Evolutionary conservation across 768 basidiomycete species (phyloP), one percentile per base, ranked within the genome.

Genomic region (Xerocomellus chrysenteron): DNA sequence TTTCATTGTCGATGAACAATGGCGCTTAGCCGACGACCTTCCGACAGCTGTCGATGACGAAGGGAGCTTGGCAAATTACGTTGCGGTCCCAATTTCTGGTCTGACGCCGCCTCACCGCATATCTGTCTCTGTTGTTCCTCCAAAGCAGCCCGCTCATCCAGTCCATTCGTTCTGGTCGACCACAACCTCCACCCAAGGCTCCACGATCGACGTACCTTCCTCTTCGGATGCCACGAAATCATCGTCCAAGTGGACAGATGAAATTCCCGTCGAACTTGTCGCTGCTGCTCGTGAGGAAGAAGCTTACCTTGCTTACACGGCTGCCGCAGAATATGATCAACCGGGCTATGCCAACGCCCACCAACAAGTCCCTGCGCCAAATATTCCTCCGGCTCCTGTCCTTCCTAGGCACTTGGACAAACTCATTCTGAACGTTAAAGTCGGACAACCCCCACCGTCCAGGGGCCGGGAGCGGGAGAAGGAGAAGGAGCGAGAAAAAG

Each of bases 321-420:
- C 70, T 33, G 66, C 67, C 4, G 52, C 66, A 39, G 68, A 69
- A 43, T 74, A 71, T 36, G 72, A 76, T 47, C 72, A 75, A 21
- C 61, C 65, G 14, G 62, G 68, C 2, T 65, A 70, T 48, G 49
- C 60, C 77, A 81, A 63, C 72, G 78, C 57, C 35, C 68, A 70
- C 52, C 62, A 56, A 21, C 64, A 65, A 28, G 76, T 78, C 33
- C 84, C 87, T 12, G 82, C 86, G 2, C 90, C 93, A 17, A 84
- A 85, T 61, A 88, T 95, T 57, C 94, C 94, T 2, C 86, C 88
- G 21, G 94, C 97, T 2, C 94, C 97, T 1, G 77, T 81, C 2
- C 79, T 98, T 43, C 97, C 97, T 0, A 77, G 94, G 1, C 93
- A 98, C 66, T 77, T 99, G 41, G 95, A 98, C 67, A 94, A 94